These are phyloP conservation scores for Tulasnella sp. DNA, from an alignment of 768 basidiomycete genomes.

Conservation along the genomic window DNA sequence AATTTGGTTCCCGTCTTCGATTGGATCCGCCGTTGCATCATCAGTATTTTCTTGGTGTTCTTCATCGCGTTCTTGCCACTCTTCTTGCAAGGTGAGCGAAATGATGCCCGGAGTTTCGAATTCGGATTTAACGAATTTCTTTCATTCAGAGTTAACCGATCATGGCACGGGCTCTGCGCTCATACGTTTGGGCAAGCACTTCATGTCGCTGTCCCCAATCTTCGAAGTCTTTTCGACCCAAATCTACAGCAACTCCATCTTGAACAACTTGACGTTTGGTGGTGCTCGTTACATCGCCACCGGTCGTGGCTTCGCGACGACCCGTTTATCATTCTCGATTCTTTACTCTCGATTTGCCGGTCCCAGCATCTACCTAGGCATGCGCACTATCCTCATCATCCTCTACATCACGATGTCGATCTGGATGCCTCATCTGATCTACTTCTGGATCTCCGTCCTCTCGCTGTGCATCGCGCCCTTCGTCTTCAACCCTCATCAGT, in stretches of 20 bases:
- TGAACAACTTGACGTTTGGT: slow-evolving; percentile 94
- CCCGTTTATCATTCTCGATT: slow-evolving; percentile 87
- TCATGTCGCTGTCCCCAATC: slow-evolving; percentile 82
- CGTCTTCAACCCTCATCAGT: slow-evolving; percentile 99
- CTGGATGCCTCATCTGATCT: slow-evolving; percentile 87
- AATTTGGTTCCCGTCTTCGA: slow-evolving; percentile 81
- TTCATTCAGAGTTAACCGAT: slow-evolving; percentile 72
- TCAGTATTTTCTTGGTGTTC: slow-evolving; percentile 97
- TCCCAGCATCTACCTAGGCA: slow-evolving; percentile 94
- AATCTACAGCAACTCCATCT: slow-evolving; percentile 94
- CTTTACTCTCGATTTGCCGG: slow-evolving; percentile 98
- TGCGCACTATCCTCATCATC: slow-evolving; percentile 83
- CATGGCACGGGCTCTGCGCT: slow-evolving; percentile 89
- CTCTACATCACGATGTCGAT: slow-evolving; percentile 88
- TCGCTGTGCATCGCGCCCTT: slow-evolving; percentile 91
- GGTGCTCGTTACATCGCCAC: slow-evolving; percentile 98
- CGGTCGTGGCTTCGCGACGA: slow-evolving; percentile 96
- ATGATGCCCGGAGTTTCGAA: no score
- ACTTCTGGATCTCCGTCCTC: slow-evolving; percentile 95
- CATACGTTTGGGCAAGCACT: slow-evolving; percentile 86
- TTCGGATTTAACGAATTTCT: no score
- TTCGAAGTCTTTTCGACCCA: slow-evolving; percentile 99
- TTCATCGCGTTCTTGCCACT: slow-evolving; percentile 92
- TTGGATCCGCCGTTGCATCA: slow-evolving; percentile 95
- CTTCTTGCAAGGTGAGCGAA: slow-evolving; percentile 88